These are phyloP conservation scores for Anacardium occidentale DNA, from an alignment of 345 rosid genomes.

Conservation along the genomic window DNA sequence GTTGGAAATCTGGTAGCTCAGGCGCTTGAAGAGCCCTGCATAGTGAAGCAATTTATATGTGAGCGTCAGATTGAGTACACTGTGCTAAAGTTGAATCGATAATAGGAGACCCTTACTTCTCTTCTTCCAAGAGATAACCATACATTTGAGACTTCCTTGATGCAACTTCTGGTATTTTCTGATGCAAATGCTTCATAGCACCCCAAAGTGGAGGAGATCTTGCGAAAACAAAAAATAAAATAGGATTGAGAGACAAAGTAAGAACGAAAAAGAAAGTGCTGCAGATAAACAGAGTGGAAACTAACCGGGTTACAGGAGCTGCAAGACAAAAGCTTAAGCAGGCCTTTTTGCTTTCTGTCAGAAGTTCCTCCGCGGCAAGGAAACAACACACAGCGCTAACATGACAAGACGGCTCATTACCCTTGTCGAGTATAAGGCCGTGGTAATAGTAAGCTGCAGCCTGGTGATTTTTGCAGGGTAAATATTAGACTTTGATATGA, in stretches of 20 bases:
- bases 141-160: constrained; percentile 74
- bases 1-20: constrained; percentile 80
- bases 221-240: background rate
- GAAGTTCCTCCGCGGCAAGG: constrained; percentile 78
- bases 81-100: background rate
- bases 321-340: constrained; percentile 77
- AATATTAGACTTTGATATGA: background rate
- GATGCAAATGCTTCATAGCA: constrained; percentile 71
- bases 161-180: constrained; percentile 93
- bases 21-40: constrained; percentile 77
- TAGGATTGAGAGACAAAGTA: background rate
- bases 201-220: constrained; percentile 93
- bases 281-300: background rate
- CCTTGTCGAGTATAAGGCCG: constrained; percentile 83
- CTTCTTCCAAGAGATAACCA: constrained; percentile 84
- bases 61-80: too few relatives aligned
- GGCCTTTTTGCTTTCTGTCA: constrained; percentile 83
- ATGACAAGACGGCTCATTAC: constrained; percentile 67
- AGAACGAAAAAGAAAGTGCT: background rate
- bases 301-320: constrained; percentile 77
- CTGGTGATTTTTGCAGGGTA: constrained; percentile 32
- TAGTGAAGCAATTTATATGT: too few relatives aligned
- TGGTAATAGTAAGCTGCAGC: constrained; percentile 94
- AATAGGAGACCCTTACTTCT: constrained; percentile 54
- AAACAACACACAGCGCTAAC: constrained; percentile 77